Base-by-base conservation (phyloP, 106 monocot genomes). In the Acorus calamus region DNA sequence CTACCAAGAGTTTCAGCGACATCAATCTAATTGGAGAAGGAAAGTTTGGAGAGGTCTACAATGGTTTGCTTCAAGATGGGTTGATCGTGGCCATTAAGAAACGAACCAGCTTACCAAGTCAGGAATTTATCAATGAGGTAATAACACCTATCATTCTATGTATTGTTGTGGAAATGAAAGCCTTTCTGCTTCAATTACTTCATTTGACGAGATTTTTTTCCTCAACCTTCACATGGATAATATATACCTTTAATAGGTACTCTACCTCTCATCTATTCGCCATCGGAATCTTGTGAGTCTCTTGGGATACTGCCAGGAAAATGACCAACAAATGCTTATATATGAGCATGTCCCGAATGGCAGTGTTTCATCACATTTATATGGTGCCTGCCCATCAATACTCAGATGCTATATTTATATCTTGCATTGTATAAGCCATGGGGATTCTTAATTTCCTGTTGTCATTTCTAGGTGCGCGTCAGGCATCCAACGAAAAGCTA, bases 271-370 rank as follows among this genome's bases (percentile, higher is more conserved):
- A 61, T 74, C 81, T 7, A 79, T 91, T 66, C 74, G 79, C 45
- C 94, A 94, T 74, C 69, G 86, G 6, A 86, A 94, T 71, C 64
- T 94, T 69, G 96, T 96, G 59, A 87, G 76, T 58, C 84, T 96
- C 13, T 64, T 96, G 60, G 96, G 96, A 10, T 96, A 87, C 69
- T 87, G 90, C 74, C 96, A 91, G 66, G 87, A 96, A 82, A 76
- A 77, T 64, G 72, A 71, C 73, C 44, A 85, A 10, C 96, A 91
- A 56, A 87, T 96, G 84, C 84, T 96, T 70, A 63, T 96, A 52
- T 96, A 81, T 70, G 90, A 96, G 58, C 87, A 96, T 71, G 66
- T 96, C 59, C 78, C 96, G 67, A 96, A 91, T 69, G 87, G 87
- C 61, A 91, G 80, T 69, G 72, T 96, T 76, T 84, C 90, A 46